Conservation (phyloP, 2,329 filamentous ascomycete species). For the Macrophomina phaseolina region DNA sequence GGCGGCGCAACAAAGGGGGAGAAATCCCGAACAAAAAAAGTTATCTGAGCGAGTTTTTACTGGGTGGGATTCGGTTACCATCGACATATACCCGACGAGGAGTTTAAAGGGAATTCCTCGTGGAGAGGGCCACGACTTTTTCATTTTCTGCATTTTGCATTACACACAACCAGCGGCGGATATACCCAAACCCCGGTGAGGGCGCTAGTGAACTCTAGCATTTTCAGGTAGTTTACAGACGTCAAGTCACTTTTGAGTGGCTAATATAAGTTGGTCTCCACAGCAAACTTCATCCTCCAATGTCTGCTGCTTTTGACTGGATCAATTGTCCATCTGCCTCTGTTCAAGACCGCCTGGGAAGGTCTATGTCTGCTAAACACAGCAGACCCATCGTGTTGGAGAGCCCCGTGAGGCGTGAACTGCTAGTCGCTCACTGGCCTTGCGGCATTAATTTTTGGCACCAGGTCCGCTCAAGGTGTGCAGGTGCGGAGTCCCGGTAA, state of each 20-base stretch:
- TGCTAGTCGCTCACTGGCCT: background rate
- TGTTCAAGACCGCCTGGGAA: too few species aligned
- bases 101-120: conserved; percentile 34
- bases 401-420: background rate
- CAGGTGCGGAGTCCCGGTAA: background rate
- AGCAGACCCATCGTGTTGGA: background rate
- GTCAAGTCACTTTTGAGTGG: background rate
- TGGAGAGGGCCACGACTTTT: conserved; percentile 36
- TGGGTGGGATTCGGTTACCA: conserved; percentile 3
- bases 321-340: too few species aligned
- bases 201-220: conserved; percentile 33
- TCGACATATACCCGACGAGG: conserved; percentile 42
- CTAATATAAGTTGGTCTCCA: conserved; percentile 15
- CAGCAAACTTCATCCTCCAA: background rate
- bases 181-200: conserved; percentile 44
- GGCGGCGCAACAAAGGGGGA: background rate
- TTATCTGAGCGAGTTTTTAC: conserved; percentile 21
- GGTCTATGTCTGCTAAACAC: background rate
- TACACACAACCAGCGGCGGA: conserved; percentile 42
- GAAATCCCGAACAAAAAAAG: conserved; percentile 17
- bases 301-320: background rate
- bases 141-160: conserved; percentile 26
- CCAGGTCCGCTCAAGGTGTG: background rate
- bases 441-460: conserved; percentile 2
- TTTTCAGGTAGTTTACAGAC: background rate